Conservation (phyloP, 495 filamentous ascomycete genomes). For the Penicillium atrosanguineum region DNA sequence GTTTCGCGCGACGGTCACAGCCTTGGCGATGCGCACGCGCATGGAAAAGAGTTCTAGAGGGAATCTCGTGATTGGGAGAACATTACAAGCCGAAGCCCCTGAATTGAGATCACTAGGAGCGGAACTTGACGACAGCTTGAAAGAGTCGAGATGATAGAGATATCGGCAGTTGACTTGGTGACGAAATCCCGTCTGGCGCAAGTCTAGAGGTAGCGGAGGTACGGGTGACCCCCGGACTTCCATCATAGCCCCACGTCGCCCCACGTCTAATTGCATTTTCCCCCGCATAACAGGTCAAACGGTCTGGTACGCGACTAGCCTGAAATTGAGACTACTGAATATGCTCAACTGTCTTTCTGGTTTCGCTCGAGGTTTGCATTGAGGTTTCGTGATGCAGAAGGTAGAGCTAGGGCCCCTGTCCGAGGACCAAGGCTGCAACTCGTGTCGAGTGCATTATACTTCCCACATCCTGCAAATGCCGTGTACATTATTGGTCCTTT, state of each 20-base stretch:
- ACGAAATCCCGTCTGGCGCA: background rate
- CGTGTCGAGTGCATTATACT: background rate
- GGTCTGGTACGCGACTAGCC: background rate
- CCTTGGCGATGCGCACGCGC: too few species aligned
- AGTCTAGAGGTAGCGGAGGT: background rate
- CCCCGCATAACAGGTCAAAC: slow-evolving; percentile 1
- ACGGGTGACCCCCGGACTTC: background rate
- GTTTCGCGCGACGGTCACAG: too few species aligned
- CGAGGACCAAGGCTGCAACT: background rate
- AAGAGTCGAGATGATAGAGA: background rate
- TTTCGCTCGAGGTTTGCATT: background rate
- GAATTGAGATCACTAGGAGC: background rate
- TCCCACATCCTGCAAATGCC: background rate
- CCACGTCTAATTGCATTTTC: background rate
- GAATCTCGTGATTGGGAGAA: background rate
- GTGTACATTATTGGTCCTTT: background rate
- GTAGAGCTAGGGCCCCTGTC: background rate
- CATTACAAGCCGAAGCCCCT: background rate
- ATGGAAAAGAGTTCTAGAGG: too few species aligned
- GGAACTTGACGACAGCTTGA: background rate
- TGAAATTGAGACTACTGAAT: background rate
- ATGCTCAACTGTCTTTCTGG: background rate
- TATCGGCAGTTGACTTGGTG: background rate
- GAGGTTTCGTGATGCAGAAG: background rate
- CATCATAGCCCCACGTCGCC: slow-evolving; percentile 5